phyloP scores from a whole-genome alignment of 768 basidiomycete species.

The Mycena sanguinolenta region DNA sequence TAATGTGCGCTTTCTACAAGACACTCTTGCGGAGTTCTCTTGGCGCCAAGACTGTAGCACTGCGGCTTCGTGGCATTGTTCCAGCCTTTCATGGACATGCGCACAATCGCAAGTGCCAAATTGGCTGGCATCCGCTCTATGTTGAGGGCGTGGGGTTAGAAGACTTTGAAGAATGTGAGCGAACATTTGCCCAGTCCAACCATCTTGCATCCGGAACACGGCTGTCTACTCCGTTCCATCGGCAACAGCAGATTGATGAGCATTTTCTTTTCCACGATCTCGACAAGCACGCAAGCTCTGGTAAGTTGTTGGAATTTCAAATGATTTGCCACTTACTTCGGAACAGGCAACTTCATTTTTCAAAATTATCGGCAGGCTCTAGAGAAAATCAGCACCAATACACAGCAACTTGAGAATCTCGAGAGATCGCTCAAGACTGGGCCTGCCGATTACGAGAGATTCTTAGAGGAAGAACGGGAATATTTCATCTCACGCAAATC shows the following conservation, averaged over 20 bases:
- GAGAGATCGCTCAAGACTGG: neutral
- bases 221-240: conserved; percentile 38
- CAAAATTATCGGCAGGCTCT: conserved; percentile 20
- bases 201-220: conserved; percentile 39
- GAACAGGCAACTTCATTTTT: conserved; percentile 20
- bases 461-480: no score
- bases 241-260: conserved; percentile 40
- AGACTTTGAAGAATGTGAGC: no score
- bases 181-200: conserved; percentile 44
- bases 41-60: conserved; percentile 27
- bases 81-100: no score
- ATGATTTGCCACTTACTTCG: no score
- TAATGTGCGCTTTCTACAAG: conserved; percentile 25
- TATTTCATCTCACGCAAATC: no score
- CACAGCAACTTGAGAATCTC: neutral
- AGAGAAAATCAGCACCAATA: conserved; percentile 5
- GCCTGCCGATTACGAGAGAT: neutral
- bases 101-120: conserved; percentile 44
- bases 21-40: conserved; percentile 37
- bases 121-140: conserved; percentile 39
- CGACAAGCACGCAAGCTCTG: conserved; percentile 37
- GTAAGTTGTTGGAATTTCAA: neutral
- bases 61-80: conserved; percentile 18
- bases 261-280: conserved; percentile 38
- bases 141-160: conserved; percentile 45